Percentiles rank a stretch among this genome's conserved stretches.
These are phyloP conservation scores for Lecanicillium sp. DNA, from an alignment of 2,329 filamentous ascomycete species.

Conservation along the genomic window DNA sequence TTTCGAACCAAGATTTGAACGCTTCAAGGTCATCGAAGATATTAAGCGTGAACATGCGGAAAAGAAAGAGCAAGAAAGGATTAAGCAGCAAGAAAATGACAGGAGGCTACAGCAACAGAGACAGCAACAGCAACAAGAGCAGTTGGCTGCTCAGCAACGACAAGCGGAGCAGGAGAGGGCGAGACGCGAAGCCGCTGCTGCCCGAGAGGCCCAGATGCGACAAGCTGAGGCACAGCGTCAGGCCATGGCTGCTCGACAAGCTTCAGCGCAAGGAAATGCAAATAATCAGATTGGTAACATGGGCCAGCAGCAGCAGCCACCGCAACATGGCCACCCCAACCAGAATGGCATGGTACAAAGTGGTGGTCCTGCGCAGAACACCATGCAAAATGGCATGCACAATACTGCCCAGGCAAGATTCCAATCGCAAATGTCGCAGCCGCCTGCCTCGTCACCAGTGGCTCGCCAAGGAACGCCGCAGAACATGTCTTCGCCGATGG, in stretches of 20 bases:
- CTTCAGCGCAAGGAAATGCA: constrained; percentile 20
- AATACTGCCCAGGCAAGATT: constrained; percentile 35
- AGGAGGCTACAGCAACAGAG: constrained; percentile 40
- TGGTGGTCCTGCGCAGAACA: constrained; percentile 22
- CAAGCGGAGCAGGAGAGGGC: constrained; percentile 35
- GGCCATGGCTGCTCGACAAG: constrained; percentile 21
- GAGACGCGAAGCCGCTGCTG: constrained; percentile 26
- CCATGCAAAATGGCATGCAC: constrained; percentile 30
- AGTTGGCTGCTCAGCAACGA: constrained; percentile 34
- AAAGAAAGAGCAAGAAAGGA: constrained; percentile 67
- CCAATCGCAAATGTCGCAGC: constrained; percentile 49
- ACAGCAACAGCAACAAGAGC: constrained; percentile 31
- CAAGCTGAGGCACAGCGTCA: constrained; percentile 28
- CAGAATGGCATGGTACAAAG: constrained; percentile 33
- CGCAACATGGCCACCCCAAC: constrained; percentile 10
- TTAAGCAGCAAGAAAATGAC: constrained; percentile 53
- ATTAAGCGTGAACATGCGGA: constrained; percentile 74
- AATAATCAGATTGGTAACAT: constrained; percentile 16
- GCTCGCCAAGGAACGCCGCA: constrained; percentile 55
- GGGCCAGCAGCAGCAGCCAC: constrained; percentile 24
- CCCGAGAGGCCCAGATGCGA: constrained; percentile 26
- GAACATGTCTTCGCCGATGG: constrained; percentile 57
- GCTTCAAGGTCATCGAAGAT: constrained; percentile 83
- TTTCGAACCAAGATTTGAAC: constrained; percentile 80
- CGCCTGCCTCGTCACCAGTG: constrained; percentile 60